These are phyloP conservation scores for Datisca glomerata DNA, from an alignment of 306 rosid genomes.

Conservation along the genomic window DNA sequence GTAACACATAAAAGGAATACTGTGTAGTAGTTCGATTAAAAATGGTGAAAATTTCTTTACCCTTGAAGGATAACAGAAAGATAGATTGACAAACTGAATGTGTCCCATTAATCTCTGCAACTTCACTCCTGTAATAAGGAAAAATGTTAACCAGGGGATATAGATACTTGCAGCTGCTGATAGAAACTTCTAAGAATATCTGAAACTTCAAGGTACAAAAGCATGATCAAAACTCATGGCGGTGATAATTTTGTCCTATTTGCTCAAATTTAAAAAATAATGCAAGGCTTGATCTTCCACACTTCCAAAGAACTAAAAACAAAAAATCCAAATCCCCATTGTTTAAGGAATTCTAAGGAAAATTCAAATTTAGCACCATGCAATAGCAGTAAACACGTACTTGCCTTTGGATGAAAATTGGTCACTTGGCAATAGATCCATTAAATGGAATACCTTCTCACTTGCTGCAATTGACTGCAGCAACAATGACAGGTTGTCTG, in stretches of 20 bases:
- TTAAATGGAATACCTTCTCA: conserved; percentile 44
- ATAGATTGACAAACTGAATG: conserved; percentile 51
- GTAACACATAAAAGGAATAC: conserved; percentile 5
- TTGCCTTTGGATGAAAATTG: conserved; percentile 54
- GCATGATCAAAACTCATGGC: too few species aligned
- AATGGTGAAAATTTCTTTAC: conserved; percentile 21
- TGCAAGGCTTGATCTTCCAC: too few species aligned
- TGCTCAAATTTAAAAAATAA: too few species aligned
- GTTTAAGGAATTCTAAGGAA: neutral
- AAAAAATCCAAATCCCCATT: neutral
- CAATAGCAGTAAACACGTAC: conserved; percentile 1
- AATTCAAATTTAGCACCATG: neutral
- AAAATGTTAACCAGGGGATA: too few species aligned
- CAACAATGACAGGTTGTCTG: conserved; percentile 55
- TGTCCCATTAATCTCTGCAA: conserved; percentile 44
- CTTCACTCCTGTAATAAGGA: conserved; percentile 45
- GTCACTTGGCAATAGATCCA: conserved; percentile 51
- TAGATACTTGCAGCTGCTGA: too few species aligned
- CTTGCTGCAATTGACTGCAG: conserved; percentile 76
- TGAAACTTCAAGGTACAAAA: too few species aligned
- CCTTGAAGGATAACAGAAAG: conserved; percentile 59
- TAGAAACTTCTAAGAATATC: too few species aligned
- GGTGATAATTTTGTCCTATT: too few species aligned
- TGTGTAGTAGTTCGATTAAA: conserved; percentile 3
- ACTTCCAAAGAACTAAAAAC: neutral